Base-by-base conservation (phyloP, 1,284 basidiomycete species). In the Xerocomus minutiporus region DNA sequence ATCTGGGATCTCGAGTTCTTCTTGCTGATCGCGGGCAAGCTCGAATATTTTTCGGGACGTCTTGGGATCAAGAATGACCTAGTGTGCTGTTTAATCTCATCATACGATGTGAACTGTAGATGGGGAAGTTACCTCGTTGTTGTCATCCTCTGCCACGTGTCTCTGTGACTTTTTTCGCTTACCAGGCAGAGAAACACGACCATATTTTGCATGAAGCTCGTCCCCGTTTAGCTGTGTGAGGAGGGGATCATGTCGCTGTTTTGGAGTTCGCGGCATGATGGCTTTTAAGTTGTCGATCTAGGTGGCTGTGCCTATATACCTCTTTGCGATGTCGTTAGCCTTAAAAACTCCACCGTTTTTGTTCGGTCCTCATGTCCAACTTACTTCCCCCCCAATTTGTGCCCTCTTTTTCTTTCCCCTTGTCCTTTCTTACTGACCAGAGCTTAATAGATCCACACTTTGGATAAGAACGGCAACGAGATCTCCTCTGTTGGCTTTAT, bases 1-100 rank as follows among this genome's bases (percentile, higher is more conserved):
- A 20, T 75, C 79, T 8, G 74, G 72, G 58, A 80, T 75, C 52
- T 83, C 82, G 8, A 94, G 70, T 69, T 99, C 97, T 65, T 93
- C 86, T 71, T 98, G 95, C 71, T 99, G 97, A 61, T 91, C 88
- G 62, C 84, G 81, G 11, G 96, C 96, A 52, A 99, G 83, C 64
- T 94, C 86, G 61, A 99, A 88, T 54, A 99, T 98, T 63, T 87
- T 90, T 57, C 82, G 79, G 1, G 93, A 97, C 17, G 88, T 88
- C 71, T 91, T 92, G 5, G 90, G 82, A 67, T 95, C 92, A 56
- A 96, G 74, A 9, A 86, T 84, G 42, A 74, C 77, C 91, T 94
- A 51, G n/a, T 43, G 28, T 7, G 8, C 32, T n/a, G 34, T 44
- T 61, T 29, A 55, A 46, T 29, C 4, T 35, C 29, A 28, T 44